phyloP scores from a whole-genome alignment of 345 rosid species.

The Bretschneidera sinensis region DNA sequence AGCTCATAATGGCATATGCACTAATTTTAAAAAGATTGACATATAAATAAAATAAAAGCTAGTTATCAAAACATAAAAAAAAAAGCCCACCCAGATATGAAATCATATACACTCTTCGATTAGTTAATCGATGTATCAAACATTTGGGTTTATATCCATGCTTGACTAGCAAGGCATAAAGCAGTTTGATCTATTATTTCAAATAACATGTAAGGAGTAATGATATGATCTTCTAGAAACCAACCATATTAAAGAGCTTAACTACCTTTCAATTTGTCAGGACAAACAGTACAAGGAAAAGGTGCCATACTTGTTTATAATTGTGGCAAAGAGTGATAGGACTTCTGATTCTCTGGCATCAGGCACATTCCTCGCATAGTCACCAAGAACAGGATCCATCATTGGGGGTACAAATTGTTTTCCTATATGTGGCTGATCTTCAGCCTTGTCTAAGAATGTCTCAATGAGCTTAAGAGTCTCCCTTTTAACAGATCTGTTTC shows the following conservation, averaged over 20 bases:
- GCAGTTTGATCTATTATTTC: too few species aligned
- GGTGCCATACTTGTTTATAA: constrained; percentile 81
- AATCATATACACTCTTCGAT: not conserved
- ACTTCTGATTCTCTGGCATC: constrained; percentile 99
- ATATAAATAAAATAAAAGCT: not conserved
- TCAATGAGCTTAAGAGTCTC: constrained; percentile 97
- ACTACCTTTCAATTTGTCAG: too few species aligned
- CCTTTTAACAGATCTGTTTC: constrained; percentile 90
- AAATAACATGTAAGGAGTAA: too few species aligned
- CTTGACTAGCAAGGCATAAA: too few species aligned
- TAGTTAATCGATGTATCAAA: too few species aligned
- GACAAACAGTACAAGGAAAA: not conserved
- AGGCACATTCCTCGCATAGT: constrained; percentile 95
- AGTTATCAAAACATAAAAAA: too few species aligned
- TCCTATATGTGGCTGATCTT: constrained; percentile 93
- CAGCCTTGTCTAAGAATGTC: constrained; percentile 99
- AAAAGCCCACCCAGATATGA: too few species aligned
- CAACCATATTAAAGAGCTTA: too few species aligned
- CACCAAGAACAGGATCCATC: constrained; percentile 98
- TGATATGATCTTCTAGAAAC: too few species aligned
- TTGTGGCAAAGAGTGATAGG: constrained; percentile 91
- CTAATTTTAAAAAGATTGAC: too few species aligned
- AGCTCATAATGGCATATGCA: too few species aligned
- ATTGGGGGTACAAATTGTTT: constrained; percentile 98
- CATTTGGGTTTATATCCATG: too few species aligned